Base-by-base conservation (phyloP, 345 rosid genomes). In the Eutrema heterophyllum region DNA sequence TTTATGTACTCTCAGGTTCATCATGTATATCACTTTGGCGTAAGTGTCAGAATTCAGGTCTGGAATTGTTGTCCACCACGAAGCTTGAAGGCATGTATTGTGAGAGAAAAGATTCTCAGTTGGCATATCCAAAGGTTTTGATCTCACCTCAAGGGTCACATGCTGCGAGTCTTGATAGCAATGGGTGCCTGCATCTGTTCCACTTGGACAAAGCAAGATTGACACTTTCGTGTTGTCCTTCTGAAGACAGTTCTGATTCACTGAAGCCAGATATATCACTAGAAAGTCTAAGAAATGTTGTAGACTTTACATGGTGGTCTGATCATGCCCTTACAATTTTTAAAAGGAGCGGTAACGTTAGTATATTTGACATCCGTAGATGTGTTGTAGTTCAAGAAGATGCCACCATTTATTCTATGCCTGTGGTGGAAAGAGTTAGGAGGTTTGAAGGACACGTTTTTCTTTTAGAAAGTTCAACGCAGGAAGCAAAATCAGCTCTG, bases 251-350 rank as follows among this genome's bases (percentile, higher is more conserved):
- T 72, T 70, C 72, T 56, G 63, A 68, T 14, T 79, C 82, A 50
- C 74, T 62, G 66, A 77, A 70, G 57, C 68, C 78, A 49, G 78
- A 75, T 74, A 74, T 71, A 33, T 51, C 33, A 51, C 51, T 76
- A 70, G 87, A 84, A 35, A 54, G 69, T 74, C 78, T 86, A 41
- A 71, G 68, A 56, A 86, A 82, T 72, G 71, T 81, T 52, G 76
- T 74, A 48, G 99, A 95, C 78, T 89, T 95, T 62, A 83, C 97
- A 55, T 95, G 97, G 99, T 95, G 97, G 97, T 89, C 93, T 68
- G 93, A 88, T 64, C 86, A 85, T 18, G 59, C 87, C 73, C 74
- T 95, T 75, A 63, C 89, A 74, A 57, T 92, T 71, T 84, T 83
- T 56, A 92, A 82, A 79, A 77, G 72, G 63, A 78, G 81, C 14